Base-by-base conservation (phyloP, 352 stramenopile genomes). In the Phytophthora sp. region DNA sequence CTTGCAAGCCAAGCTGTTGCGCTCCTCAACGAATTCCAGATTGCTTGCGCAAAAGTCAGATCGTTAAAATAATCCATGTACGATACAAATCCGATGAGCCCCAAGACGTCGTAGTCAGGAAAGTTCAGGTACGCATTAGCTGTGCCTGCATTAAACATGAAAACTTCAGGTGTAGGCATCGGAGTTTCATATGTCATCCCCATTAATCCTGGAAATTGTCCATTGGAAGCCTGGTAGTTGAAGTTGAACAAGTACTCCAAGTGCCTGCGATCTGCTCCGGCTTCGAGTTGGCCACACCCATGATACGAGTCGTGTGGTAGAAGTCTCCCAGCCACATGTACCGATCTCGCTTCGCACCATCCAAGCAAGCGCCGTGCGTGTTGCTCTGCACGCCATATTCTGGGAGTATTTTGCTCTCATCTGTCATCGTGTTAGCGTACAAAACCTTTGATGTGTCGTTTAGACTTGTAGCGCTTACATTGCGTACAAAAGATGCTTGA, bases 301-400 rank as follows among this genome's bases (percentile, higher is more conserved):
- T 69, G 38, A 71, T 56, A 2, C 61, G 66, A 4, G 60, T 74
- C 39, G 66, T 64, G 51, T 75, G 66, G 34, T 72, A 75, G 27
- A 75, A 75, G 42, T 75, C 54, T 20, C 66, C 60, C 28, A 75
- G 41, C 66, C 66, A 75, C 49, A 72, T 72, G 61, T 72, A 69
- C 2, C 61, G 66, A 20, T 75, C 66, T 18, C 66, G 66, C 23
- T 75, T 71, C 23, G 66, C 61, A 12, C 62, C 62, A 51, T 75
- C 66, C 18, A 75, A 35, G 3, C 66, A 75, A 2, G 43, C 66
- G 4, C 66, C 64, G 51, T 69, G 62, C 31, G 49, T 50, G 44
- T 71, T 75, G 21, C 31, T 65, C 6, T 65, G 66, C 12, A 51
- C 59, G 13, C 62, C 61, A 21, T 62, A 75, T 24, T 75, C 55